A percentile compares a stretch with the other conserved stretches of the same genome.
Evolutionary conservation across 225 moss, liverwort and hornwort genomes (phyloP).

Genomic region (Pleurozium schreberi): DNA sequence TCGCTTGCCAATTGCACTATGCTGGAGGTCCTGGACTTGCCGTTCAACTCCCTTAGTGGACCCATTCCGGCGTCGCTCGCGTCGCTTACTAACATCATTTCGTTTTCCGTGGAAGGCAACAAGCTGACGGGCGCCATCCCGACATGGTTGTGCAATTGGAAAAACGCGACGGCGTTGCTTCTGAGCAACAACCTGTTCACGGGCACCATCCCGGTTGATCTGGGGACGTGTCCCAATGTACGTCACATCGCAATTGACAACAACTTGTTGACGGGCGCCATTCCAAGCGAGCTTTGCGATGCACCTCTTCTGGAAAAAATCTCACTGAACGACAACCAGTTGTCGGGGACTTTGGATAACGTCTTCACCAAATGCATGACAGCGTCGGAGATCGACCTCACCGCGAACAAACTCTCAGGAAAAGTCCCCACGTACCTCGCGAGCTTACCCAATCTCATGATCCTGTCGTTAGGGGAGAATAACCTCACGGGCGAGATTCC

Average conservation of each 20-base stretch:
- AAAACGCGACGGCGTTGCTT: conserved; percentile 38
- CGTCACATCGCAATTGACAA: conserved; percentile 24
- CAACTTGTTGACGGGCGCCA: conserved; percentile 30
- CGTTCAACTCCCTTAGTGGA: conserved; percentile 55
- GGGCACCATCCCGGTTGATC: conserved; percentile 14
- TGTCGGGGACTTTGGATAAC: conserved; percentile 20
- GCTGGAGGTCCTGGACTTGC: conserved; percentile 46
- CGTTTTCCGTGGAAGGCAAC: conserved; percentile 70
- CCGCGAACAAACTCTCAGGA: conserved; percentile 23
- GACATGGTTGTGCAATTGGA: conserved; percentile 64
- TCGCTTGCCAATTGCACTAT: conserved; percentile 57
- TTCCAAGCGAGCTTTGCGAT: conserved; percentile 31
- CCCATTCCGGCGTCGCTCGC: conserved; percentile 41
- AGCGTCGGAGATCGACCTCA: conserved; percentile 24
- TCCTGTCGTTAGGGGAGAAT: conserved; percentile 32
- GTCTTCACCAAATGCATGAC: conserved; percentile 10
- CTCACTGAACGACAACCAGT: conserved; percentile 26
- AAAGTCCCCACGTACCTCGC: conserved; percentile 19
- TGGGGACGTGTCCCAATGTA: conserved; percentile 12
- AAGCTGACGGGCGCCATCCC: conserved; percentile 62
- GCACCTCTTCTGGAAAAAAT: conserved; percentile 24
- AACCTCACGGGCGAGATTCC: conserved; percentile 60
- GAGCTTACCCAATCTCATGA: conserved; percentile 9
- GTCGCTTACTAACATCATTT: conserved; percentile 42
- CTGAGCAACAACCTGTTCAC: conserved; percentile 48